A percentile compares a stretch with the other conserved stretches of the same genome.
phyloP scores from a whole-genome alignment of 2,329 filamentous ascomycete genomes.

The Xylariaceae sp. region DNA sequence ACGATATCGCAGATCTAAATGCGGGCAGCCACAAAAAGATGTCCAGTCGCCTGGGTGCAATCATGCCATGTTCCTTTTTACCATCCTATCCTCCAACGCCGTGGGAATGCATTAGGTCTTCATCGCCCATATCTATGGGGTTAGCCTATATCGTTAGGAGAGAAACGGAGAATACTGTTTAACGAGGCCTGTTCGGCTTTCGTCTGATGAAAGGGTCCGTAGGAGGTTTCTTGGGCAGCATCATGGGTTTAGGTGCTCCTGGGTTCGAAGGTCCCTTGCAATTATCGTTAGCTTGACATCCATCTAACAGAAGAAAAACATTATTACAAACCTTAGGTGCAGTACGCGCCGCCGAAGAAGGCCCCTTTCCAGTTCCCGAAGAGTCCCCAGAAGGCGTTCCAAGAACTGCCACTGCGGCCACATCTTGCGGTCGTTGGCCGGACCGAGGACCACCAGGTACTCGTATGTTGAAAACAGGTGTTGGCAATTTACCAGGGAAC shows the following conservation, averaged over 20 bases:
- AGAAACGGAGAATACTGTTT: neutral
- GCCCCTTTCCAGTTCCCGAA: slow-evolving; percentile 10
- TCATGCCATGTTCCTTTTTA: neutral
- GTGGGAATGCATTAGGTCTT: slow-evolving; percentile 9
- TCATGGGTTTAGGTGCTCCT: slow-evolving; percentile 12
- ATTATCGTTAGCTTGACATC: slow-evolving; percentile 16
- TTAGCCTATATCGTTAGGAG: slow-evolving; percentile 6
- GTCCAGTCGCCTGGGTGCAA: neutral
- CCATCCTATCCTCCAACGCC: slow-evolving; percentile 12
- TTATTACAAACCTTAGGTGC: slow-evolving; percentile 14
- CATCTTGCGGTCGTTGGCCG: slow-evolving; percentile 27
- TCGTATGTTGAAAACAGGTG: no score
- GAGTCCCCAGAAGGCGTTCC: slow-evolving; percentile 21
- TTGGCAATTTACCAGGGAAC: slow-evolving; percentile 21
- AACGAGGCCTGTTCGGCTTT: slow-evolving; percentile 28
- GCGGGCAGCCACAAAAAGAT: neutral
- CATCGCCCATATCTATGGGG: neutral
- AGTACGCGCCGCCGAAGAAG: slow-evolving; percentile 11
- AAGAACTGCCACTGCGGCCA: slow-evolving; percentile 31
- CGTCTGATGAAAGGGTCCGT: slow-evolving; percentile 29
- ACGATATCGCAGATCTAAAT: slow-evolving; percentile 1
- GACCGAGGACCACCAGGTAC: slow-evolving; percentile 26
- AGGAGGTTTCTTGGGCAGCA: slow-evolving; percentile 13
- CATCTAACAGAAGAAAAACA: neutral
- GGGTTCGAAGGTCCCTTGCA: slow-evolving; percentile 23